These are phyloP conservation scores for Panicum virgatum DNA, from an alignment of 202 grass and related monocot genomes.

Conservation along the genomic window DNA sequence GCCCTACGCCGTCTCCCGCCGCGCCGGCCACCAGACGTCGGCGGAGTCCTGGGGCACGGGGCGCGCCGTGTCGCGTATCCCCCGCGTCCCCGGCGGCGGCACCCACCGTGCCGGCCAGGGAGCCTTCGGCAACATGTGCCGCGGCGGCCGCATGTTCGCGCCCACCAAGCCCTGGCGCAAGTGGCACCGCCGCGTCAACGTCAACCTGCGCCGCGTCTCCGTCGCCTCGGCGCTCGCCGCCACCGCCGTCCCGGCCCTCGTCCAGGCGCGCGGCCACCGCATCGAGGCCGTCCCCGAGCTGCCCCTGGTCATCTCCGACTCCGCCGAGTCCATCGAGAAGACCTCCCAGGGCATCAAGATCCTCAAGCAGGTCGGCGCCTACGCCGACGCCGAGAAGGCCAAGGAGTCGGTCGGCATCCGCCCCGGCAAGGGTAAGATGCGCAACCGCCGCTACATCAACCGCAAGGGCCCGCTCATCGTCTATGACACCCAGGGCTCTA, in stretches of 20 bases:
- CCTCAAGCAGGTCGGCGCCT: slow-evolving; percentile 64
- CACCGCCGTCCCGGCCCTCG: slow-evolving; percentile 63
- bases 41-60: slow-evolving; percentile 81
- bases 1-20: slow-evolving; percentile 71
- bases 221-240: slow-evolving; percentile 59
- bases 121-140: slow-evolving; percentile 92
- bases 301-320: slow-evolving; percentile 68
- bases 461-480: slow-evolving; percentile 71
- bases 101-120: slow-evolving; percentile 82
- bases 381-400: slow-evolving; percentile 64
- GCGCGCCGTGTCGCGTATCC: slow-evolving; percentile 72
- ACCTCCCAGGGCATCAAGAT: slow-evolving; percentile 66
- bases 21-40: slow-evolving; percentile 75
- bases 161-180: slow-evolving; percentile 80
- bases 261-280: slow-evolving; percentile 62
- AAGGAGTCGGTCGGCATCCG: slow-evolving; percentile 69
- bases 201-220: slow-evolving; percentile 51
- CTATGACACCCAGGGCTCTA: slow-evolving; percentile 69
- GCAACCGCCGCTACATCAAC: slow-evolving; percentile 69
- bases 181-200: slow-evolving; percentile 70
- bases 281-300: slow-evolving; percentile 64
- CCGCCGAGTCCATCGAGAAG: slow-evolving; percentile 63
- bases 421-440: slow-evolving; percentile 65
- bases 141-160: slow-evolving; percentile 80
- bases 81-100: slow-evolving; percentile 67